phyloP scores from a whole-genome alignment of 129 eudicot genomes.

The Arctium minus region DNA sequence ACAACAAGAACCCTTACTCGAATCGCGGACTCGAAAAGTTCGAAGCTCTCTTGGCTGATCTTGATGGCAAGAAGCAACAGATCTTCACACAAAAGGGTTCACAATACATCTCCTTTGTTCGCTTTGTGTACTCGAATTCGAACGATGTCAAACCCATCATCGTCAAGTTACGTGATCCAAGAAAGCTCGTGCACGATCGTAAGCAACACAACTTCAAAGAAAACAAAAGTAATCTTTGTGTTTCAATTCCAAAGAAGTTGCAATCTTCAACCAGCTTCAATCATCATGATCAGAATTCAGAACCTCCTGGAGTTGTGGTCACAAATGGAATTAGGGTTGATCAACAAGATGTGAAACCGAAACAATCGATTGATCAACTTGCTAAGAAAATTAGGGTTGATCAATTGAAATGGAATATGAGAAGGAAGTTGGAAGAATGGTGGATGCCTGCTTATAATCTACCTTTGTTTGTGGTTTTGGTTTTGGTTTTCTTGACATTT shows the following conservation, averaged over 20 bases:
- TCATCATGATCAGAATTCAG: slow-evolving; percentile 1
- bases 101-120: slow-evolving; percentile 40
- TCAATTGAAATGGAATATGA: slow-evolving; percentile 21
- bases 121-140: slow-evolving; percentile 32
- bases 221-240: not conserved
- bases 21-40: slow-evolving; percentile 47
- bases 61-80: slow-evolving; percentile 41
- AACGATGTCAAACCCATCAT: slow-evolving; percentile 27
- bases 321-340: slow-evolving; percentile 14
- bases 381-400: slow-evolving; percentile 3
- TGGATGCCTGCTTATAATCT: slow-evolving; percentile 49
- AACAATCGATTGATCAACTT: too few species aligned
- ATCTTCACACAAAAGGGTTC: slow-evolving; percentile 49
- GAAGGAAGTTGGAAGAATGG: slow-evolving; percentile 36
- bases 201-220: slow-evolving; percentile 16
- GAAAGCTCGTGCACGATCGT: not conserved
- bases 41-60: slow-evolving; percentile 42
- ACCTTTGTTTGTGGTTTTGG: slow-evolving; percentile 38
- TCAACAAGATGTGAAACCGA: not conserved
- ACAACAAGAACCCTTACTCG: slow-evolving; percentile 39
- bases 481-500: slow-evolving; percentile 44
- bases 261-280: slow-evolving; percentile 7
- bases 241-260: slow-evolving; percentile 10
- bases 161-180: slow-evolving; percentile 27
- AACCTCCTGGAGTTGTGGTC: not conserved